Conservation (phyloP, 2,329 filamentous ascomycete genomes). For the Aquanectria penicillioides region DNA sequence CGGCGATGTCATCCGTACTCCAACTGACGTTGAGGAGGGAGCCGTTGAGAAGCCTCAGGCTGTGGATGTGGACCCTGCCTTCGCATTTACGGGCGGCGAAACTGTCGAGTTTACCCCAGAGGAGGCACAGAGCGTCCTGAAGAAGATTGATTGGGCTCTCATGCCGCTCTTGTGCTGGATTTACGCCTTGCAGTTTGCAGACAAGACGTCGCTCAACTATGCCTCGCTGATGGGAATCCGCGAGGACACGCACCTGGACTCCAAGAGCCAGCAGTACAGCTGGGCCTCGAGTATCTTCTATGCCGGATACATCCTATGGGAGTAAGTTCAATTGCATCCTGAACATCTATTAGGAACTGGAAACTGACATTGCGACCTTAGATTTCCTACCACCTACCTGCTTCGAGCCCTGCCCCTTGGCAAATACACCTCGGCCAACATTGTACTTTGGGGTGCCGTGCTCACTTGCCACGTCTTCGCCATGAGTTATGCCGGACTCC, state of each 20-base stretch:
- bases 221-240: conserved; percentile 49
- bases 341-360: neutral
- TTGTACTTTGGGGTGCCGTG: conserved; percentile 53
- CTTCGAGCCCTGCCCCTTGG: conserved; percentile 46
- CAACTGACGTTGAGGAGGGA: conserved; percentile 17
- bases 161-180: conserved; percentile 45
- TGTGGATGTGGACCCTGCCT: conserved; percentile 5
- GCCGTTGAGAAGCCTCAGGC: conserved; percentile 2
- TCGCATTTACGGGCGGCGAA: conserved; percentile 10
- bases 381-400: conserved; percentile 43
- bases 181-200: conserved; percentile 45
- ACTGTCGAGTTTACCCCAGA: conserved; percentile 25
- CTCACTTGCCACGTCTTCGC: conserved; percentile 35
- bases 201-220: conserved; percentile 46
- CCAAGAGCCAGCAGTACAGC: conserved; percentile 21
- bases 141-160: conserved; percentile 45
- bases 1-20: conserved; percentile 7
- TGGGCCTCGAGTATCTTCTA: conserved; percentile 28
- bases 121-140: conserved; percentile 31
- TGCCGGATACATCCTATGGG: conserved; percentile 23
- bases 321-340: conserved; percentile 3
- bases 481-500: conserved; percentile 34
- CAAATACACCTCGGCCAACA: conserved; percentile 48
- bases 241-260: conserved; percentile 32
- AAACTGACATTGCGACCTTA: neutral